phyloP scores from a whole-genome alignment of 2,329 filamentous ascomycete genomes.

The Phoma sp. region DNA sequence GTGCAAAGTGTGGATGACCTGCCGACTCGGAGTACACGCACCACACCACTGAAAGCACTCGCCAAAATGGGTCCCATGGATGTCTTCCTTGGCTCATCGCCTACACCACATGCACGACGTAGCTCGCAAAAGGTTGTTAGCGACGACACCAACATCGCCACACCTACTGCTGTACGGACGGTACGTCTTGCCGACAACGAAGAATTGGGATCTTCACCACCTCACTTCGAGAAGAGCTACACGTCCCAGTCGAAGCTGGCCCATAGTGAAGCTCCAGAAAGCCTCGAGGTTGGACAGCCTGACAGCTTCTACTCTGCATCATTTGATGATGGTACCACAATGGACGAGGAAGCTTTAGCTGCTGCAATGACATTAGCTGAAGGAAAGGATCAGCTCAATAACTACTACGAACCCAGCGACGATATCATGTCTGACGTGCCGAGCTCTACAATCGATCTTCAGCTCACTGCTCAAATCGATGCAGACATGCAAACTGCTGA shows the following conservation, averaged over 20 bases:
- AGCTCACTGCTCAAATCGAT: conserved; percentile 45
- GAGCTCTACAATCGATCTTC: conserved; percentile 42
- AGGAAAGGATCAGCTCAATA: conserved; percentile 3
- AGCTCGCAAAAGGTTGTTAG: conserved; percentile 33
- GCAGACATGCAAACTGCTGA: conserved; percentile 39
- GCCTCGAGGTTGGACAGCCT: conserved; percentile 29
- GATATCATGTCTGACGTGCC: conserved; percentile 31
- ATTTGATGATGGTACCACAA: conserved; percentile 43
- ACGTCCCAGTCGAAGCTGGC: neutral
- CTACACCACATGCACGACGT: conserved; percentile 42
- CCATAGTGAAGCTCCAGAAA: conserved; percentile 14
- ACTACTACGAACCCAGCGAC: conserved; percentile 11
- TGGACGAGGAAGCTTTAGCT: conserved; percentile 36
- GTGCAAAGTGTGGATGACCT: conserved; percentile 33
- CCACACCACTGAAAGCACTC: conserved; percentile 35
- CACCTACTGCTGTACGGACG: conserved; percentile 37
- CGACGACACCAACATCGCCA: conserved; percentile 36
- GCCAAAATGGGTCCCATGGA: conserved; percentile 44
- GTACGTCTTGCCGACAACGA: conserved; percentile 29
- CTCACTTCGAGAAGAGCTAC: conserved; percentile 28
- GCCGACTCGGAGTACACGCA: conserved; percentile 25
- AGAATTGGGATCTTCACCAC: conserved; percentile 47
- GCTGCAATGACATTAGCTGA: conserved; percentile 19
- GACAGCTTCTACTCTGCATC: conserved; percentile 26
- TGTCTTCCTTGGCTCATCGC: conserved; percentile 45